phyloP scores from a whole-genome alignment of 768 basidiomycete species.

The Mycena indigotica region DNA sequence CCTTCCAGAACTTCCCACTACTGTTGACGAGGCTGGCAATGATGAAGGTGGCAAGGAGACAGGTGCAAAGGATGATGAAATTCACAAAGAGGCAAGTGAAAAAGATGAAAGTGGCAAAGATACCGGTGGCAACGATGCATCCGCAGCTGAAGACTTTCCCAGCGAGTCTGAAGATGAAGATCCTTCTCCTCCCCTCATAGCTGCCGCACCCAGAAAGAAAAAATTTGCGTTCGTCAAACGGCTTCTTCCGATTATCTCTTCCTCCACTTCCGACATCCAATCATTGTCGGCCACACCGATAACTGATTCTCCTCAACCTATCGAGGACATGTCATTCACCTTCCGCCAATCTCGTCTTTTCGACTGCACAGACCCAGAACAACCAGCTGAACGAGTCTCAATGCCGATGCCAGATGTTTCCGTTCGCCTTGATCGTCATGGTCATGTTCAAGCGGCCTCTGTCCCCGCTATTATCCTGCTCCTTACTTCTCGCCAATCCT shows the following conservation, averaged over 20 bases:
- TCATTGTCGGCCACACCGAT: too few relatives aligned
- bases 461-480: conserved; percentile 47
- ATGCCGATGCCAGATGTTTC: conserved; percentile 29
- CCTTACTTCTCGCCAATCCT: conserved; percentile 44
- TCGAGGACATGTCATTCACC: conserved; percentile 22
- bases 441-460: conserved; percentile 36
- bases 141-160: conserved; percentile 15
- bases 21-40: not conserved
- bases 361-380: conserved; percentile 29
- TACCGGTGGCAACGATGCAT: not conserved
- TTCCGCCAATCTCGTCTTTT: conserved; percentile 32
- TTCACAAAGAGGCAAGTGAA: too few relatives aligned
- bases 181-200: not conserved
- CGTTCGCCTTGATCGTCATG: conserved; percentile 26
- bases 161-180: not conserved
- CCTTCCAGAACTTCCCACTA: not conserved
- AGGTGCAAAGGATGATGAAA: not conserved
- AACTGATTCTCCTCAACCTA: conserved; percentile 10
- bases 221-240: not conserved
- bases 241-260: too few relatives aligned
- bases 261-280: too few relatives aligned
- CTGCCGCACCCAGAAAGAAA: not conserved
- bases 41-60: not conserved
- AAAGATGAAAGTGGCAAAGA: not conserved
- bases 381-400: conserved; percentile 27